These are phyloP conservation scores for Tetrapisispora pingtungensis DNA, from an alignment of 805 yeast genomes.

Conservation along the genomic window DNA sequence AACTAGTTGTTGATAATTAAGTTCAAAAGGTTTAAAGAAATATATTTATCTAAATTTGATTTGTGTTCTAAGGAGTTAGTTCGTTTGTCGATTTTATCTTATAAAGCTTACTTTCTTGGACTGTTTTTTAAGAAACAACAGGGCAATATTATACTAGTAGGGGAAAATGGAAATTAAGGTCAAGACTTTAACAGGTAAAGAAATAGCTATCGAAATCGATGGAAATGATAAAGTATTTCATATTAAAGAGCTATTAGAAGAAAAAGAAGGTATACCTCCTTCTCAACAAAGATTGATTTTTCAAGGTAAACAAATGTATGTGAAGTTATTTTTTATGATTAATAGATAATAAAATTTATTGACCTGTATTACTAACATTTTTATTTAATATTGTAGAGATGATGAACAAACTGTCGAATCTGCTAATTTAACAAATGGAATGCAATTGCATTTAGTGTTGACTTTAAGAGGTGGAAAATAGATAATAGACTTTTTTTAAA, in stretches of 20 bases:
- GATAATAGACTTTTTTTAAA: not conserved
- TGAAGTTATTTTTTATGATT: no score
- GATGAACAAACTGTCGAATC: slow-evolving; percentile 66
- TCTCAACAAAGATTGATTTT: slow-evolving; percentile 86
- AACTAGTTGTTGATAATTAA: no score
- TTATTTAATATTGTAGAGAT: slow-evolving; percentile 31
- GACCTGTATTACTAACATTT: slow-evolving; percentile 4
- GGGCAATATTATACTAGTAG: no score
- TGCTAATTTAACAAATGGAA: slow-evolving; percentile 74
- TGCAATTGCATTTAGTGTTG: slow-evolving; percentile 79
- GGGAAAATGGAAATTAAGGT: slow-evolving; percentile 25
- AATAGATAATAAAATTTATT: no score
- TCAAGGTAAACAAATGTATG: slow-evolving; percentile 82
- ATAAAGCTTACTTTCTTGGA: no score
- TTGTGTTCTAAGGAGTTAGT: no score
- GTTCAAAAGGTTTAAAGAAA: no score
- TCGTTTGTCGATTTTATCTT: no score
- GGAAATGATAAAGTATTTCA: slow-evolving; percentile 40
- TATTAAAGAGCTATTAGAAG: slow-evolving; percentile 87
- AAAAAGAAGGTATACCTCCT: slow-evolving; percentile 95
- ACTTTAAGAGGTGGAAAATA: slow-evolving; percentile 79
- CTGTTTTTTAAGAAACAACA: no score
- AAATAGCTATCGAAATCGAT: slow-evolving; percentile 29
- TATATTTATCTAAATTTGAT: no score
- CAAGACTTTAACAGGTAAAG: slow-evolving; percentile 28